Conservation (phyloP, 805 yeast species). For the Starmerella gropengiesseri region DNA sequence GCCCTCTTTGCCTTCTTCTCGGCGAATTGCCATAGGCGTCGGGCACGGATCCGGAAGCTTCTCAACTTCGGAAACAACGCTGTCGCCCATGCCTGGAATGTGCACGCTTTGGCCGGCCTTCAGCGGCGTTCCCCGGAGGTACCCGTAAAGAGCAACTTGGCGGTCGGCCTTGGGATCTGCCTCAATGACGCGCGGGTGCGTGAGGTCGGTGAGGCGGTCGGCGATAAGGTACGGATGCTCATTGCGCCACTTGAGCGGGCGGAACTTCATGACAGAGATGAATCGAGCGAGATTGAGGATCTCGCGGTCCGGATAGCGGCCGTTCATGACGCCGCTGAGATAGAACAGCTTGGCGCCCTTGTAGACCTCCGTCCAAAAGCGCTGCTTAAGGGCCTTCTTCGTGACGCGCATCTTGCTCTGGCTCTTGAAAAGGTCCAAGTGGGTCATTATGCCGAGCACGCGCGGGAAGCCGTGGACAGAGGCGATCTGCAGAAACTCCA, state of each 20-base stretch:
- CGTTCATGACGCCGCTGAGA: constrained; percentile 89
- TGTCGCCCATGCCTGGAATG: constrained; percentile 93
- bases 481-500: constrained; percentile 93
- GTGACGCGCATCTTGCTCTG: constrained; percentile 83
- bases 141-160: constrained; percentile 85
- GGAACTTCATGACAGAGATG: constrained; percentile 92
- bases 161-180: constrained; percentile 76
- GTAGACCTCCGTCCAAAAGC: constrained; percentile 98
- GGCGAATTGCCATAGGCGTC: constrained; percentile 84
- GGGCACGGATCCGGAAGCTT: constrained; percentile 98
- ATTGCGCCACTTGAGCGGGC: constrained; percentile 98
- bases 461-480: constrained; percentile 99
- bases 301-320: constrained; percentile 96
- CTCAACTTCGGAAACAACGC: constrained; percentile 62
- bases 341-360: constrained; percentile 95
- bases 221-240: constrained; percentile 92
- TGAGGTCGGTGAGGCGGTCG: constrained; percentile 85
- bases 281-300: constrained; percentile 83
- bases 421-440: constrained; percentile 82
- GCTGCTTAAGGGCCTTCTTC: constrained; percentile 78
- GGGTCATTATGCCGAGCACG: constrained; percentile 89
- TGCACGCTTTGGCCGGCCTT: constrained; percentile 69
- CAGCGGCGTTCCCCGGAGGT: constrained; percentile 85
- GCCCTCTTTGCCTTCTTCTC: constrained; percentile 50
- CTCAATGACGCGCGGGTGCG: constrained; percentile 78